Percentiles rank a stretch among this genome's conserved stretches.
These are phyloP conservation scores for Acacia concinna DNA, from an alignment of 331 rosid species.

Conservation along the genomic window DNA sequence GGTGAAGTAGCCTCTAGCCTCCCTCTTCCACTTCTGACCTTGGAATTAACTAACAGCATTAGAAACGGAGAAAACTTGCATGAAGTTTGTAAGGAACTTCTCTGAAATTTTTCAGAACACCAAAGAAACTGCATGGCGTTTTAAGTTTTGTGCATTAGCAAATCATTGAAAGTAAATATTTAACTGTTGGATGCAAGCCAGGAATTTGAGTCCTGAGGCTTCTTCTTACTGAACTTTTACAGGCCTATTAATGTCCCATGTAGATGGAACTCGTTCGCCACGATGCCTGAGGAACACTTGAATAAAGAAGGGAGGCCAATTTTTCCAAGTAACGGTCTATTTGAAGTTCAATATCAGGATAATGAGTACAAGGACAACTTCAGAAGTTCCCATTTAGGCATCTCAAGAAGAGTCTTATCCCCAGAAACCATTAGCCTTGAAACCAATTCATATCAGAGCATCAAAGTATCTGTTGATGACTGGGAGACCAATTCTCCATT, in stretches of 20 bases:
- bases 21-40: background rate
- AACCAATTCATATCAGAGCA: conserved; percentile 57
- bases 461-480: conserved; percentile 56
- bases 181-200: background rate
- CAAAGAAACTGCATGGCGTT: background rate
- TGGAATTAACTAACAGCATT: background rate
- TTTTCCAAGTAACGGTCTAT: conserved; percentile 39
- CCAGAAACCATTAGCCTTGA: conserved; percentile 66
- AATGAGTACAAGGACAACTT: conserved; percentile 45
- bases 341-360: conserved; percentile 46
- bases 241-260: conserved; percentile 68
- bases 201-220: conserved; percentile 20
- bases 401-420: conserved; percentile 60
- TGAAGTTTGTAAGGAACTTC: background rate
- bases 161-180: conserved; percentile 7
- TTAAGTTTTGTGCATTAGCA: background rate
- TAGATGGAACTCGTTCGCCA: conserved; percentile 59
- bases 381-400: conserved; percentile 53
- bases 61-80: background rate
- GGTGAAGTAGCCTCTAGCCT: background rate
- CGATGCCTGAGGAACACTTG: conserved; percentile 45
- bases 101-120: background rate
- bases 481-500: conserved; percentile 64
- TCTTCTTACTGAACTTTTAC: conserved; percentile 32
- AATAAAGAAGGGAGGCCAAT: conserved; percentile 45